phyloP scores from a whole-genome alignment of 768 basidiomycete genomes.

The Tephrocybe sp. region DNA sequence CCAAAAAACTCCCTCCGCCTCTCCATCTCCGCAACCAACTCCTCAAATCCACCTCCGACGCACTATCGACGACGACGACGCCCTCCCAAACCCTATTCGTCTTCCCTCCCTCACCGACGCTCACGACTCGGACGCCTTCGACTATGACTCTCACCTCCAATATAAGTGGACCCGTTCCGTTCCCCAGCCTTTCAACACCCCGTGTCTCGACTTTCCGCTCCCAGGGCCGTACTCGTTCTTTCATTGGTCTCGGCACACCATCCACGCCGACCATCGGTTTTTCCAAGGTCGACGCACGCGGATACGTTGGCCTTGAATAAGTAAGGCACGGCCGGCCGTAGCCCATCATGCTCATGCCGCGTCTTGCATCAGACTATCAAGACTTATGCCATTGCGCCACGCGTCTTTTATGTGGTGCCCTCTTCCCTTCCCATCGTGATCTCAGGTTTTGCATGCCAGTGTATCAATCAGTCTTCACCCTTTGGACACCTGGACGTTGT shows the following conservation, averaged over 20 bases:
- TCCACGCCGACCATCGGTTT: conserved; percentile 80
- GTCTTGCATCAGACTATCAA: not conserved
- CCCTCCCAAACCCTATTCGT: conserved; percentile 87
- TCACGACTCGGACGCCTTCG: conserved; percentile 67
- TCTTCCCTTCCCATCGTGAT: conserved; percentile 1
- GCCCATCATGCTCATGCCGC: not conserved
- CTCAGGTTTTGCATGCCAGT: conserved; percentile 11
- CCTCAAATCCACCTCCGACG: conserved; percentile 26
- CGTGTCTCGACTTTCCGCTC: conserved; percentile 68
- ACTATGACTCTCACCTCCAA: conserved; percentile 81
- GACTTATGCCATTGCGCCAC: conserved; percentile 2
- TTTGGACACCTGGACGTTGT: conserved; percentile 22
- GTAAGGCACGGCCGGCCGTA: conserved; percentile 3
- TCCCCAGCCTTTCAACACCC: conserved; percentile 63
- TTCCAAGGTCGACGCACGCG: conserved; percentile 81
- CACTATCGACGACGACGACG: conserved; percentile 36
- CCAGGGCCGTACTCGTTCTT: conserved; percentile 69
- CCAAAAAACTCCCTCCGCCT: conserved; percentile 59
- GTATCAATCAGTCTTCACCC: conserved; percentile 17
- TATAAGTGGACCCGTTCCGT: conserved; percentile 41
- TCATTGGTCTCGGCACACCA: conserved; percentile 68
- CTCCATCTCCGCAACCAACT: conserved; percentile 48
- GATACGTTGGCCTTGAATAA: conserved; percentile 64
- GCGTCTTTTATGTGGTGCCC: conserved; percentile 3
- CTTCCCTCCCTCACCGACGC: conserved; percentile 75